Evolutionary conservation across 495 filamentous ascomycete species (phyloP).

Genomic region (Penicillium pancosmium): DNA sequence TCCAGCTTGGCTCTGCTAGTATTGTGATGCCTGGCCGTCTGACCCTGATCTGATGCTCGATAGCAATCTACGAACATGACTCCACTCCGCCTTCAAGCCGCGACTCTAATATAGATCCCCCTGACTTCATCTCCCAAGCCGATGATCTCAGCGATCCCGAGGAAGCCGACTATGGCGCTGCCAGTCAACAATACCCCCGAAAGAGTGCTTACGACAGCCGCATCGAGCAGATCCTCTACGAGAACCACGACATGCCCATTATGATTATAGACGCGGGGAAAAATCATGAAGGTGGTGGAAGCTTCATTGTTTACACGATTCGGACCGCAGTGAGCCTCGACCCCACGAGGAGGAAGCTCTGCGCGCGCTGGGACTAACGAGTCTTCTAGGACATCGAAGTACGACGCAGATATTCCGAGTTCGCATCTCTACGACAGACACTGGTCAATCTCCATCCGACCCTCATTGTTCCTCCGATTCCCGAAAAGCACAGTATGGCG

Average conservation of each 20-base stretch:
- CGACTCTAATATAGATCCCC: conserved; percentile 53
- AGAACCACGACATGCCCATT: conserved; percentile 87
- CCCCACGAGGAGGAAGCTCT: neutral
- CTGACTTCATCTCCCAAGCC: conserved; percentile 59
- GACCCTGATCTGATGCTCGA: conserved; percentile 19
- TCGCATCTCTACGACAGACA: conserved; percentile 87
- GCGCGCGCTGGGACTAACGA: conserved; percentile 12
- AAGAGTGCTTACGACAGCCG: conserved; percentile 92
- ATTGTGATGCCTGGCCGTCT: neutral
- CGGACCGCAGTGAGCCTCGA: conserved; percentile 74
- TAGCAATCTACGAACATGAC: conserved; percentile 47
- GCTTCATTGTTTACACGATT: conserved; percentile 96
- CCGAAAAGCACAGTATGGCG: conserved; percentile 97
- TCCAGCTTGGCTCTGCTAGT: neutral
- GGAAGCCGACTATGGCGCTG: conserved; percentile 40
- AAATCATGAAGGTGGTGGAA: conserved; percentile 84
- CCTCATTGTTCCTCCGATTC: conserved; percentile 92
- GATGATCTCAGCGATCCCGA: conserved; percentile 65
- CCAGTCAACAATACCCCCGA: conserved; percentile 45
- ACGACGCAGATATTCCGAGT: conserved; percentile 93
- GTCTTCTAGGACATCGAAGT: conserved; percentile 83
- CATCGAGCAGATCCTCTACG: conserved; percentile 94
- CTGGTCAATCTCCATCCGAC: conserved; percentile 91
- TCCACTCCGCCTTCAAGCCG: conserved; percentile 52
- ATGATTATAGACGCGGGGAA: conserved; percentile 93